Percentiles rank a stretch among this genome's conserved stretches.
Evolutionary conservation across 2,329 filamentous ascomycete species (phyloP).

Genomic region (Apiospora phragmitis): DNA sequence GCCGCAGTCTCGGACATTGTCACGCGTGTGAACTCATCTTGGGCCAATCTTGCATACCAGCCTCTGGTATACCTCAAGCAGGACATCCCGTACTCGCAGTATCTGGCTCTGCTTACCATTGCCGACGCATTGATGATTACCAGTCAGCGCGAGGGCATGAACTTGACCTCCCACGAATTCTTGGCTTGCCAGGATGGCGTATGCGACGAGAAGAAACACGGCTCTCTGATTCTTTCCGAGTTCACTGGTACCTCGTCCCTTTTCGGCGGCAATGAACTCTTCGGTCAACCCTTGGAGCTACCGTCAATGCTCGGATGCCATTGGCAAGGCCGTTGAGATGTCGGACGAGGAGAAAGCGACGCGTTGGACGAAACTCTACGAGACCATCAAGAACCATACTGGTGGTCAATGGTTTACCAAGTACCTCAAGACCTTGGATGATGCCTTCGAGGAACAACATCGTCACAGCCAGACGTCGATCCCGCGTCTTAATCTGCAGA

Average conservation of each 20-base stretch:
- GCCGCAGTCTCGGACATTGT: conserved; percentile 91
- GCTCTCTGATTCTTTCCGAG: conserved; percentile 88
- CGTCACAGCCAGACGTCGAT: conserved; percentile 83
- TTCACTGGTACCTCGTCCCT: conserved; percentile 91
- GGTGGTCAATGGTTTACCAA: conserved; percentile 84
- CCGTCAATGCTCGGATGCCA: conserved; percentile 80
- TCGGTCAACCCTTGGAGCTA: conserved; percentile 97
- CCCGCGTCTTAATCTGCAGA: conserved; percentile 73
- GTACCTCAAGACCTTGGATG: conserved; percentile 69
- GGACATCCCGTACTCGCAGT: conserved; percentile 90
- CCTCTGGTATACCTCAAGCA: conserved; percentile 93
- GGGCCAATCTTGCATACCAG: conserved; percentile 88
- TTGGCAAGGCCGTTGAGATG: conserved; percentile 83
- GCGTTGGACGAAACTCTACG: conserved; percentile 74
- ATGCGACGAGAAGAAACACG: conserved; percentile 72
- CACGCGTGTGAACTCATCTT: conserved; percentile 87
- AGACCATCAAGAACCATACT: conserved; percentile 76
- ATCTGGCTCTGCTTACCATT: conserved; percentile 85
- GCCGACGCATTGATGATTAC: conserved; percentile 94
- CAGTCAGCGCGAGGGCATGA: conserved; percentile 95
- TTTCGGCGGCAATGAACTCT: conserved; percentile 76
- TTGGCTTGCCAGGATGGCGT: conserved; percentile 89
- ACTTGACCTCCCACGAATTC: conserved; percentile 91
- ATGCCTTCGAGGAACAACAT: conserved; percentile 81
- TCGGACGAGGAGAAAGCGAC: conserved; percentile 67